Evolutionary conservation across 352 stramenopile species (phyloP).

Genomic region (Elongisporangium prolatum): DNA sequence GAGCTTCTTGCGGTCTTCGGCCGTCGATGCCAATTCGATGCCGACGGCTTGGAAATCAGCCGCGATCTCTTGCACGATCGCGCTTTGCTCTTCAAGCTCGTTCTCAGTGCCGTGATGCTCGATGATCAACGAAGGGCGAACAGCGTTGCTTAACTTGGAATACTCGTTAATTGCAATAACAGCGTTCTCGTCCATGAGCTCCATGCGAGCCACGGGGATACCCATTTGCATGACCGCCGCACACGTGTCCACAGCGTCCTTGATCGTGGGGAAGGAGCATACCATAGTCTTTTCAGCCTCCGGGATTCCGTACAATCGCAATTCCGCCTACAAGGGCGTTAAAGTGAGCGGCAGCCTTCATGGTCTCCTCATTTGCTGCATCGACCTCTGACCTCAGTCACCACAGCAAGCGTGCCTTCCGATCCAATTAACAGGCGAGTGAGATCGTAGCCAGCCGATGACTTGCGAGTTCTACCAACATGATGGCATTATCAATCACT

Average conservation of each 20-base stretch:
- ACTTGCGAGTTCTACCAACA: slow-evolving; percentile 87
- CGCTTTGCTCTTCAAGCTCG: slow-evolving; percentile 82
- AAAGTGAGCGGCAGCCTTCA: background rate
- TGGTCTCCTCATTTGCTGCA: slow-evolving; percentile 2
- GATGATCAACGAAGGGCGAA: slow-evolving; percentile 91
- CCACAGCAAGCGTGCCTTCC: slow-evolving; percentile 93
- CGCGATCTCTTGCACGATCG: slow-evolving; percentile 73
- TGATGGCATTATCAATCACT: background rate
- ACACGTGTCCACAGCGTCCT: slow-evolving; percentile 71
- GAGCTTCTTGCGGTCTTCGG: slow-evolving; percentile 66
- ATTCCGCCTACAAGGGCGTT: slow-evolving; percentile 38
- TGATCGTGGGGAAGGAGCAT: slow-evolving; percentile 89
- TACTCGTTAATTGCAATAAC: slow-evolving; percentile 73
- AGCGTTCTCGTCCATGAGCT: slow-evolving; percentile 74
- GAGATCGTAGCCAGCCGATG: slow-evolving; percentile 96
- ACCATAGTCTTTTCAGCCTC: slow-evolving; percentile 85
- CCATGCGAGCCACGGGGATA: slow-evolving; percentile 77
- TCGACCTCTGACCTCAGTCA: slow-evolving; percentile 81
- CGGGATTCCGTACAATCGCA: slow-evolving; percentile 90
- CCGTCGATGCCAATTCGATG: slow-evolving; percentile 59
- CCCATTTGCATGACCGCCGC: slow-evolving; percentile 76
- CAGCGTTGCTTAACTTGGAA: slow-evolving; percentile 58
- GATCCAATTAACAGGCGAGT: slow-evolving; percentile 93
- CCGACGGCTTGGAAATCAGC: slow-evolving; percentile 67
- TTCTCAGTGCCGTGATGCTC: slow-evolving; percentile 82